Base-by-base conservation (phyloP, 2,329 filamentous ascomycete species). In the Hymenoscyphus fructigenus region DNA sequence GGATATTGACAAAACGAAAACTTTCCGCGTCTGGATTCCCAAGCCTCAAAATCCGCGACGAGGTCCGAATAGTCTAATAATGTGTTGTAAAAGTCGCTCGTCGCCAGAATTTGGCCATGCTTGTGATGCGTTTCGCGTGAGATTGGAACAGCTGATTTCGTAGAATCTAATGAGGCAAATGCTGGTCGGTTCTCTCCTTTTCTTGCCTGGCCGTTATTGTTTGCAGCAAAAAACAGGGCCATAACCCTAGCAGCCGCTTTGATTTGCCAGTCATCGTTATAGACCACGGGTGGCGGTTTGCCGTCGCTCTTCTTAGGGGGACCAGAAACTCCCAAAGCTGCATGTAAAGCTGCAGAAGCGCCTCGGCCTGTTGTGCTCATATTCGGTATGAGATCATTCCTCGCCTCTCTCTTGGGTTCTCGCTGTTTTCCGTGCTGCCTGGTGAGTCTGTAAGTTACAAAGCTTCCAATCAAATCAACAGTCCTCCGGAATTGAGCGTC, bases 1-100 rank as follows among this genome's bases (percentile, higher is more conserved):
- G 93, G 92, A 72, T 96, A 96, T 75, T 96, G 92, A 75, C 93
- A 97, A 74, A 97, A 96, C 0, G 91, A 86, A 74, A 97, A 97
- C 69, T 88, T 91, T 23, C 84, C 83, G 60, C 84, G 84, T 68
- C 85, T 89, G 4, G 86, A 84, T 75, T 96, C 93, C 93, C 93
- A 97, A 10, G 87, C 84, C 73, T 96, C 92, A 72, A 96, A 97
- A 75, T 97, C 93, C 0, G 85, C 86, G 57, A 95, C 85, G 6
- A 97, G 82, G 74, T 97, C 92, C n/a, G 89, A 86, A 71, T 92
- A 92, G 75, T 97, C 93, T 10, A 97, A 84, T 65, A 96, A 79
- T 0, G 91, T 91, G 73, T 92, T 93, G 77, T 97, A 97, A 74
- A 97, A 97, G 71, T 92, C 88, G 71, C 88, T 94, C 4, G 91